Conservation (phyloP, 768 basidiomycete genomes). For the Naematelia aurantialba region DNA sequence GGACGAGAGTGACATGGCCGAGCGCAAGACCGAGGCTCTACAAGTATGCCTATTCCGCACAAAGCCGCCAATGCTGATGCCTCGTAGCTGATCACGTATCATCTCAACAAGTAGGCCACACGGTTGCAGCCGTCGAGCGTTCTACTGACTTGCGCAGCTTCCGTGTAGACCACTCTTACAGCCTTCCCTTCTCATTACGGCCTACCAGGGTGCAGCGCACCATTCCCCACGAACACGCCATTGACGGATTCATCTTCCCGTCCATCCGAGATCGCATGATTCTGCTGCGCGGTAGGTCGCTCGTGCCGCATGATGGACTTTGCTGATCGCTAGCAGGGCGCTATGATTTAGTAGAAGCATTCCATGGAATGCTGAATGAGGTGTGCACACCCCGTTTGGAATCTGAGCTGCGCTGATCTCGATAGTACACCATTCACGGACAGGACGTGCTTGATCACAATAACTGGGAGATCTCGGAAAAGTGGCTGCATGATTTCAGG, state of each 20-base stretch:
- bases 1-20: conserved; percentile 2
- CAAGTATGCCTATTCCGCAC: conserved; percentile 1
- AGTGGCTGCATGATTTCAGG: conserved; percentile 80
- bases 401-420: background rate
- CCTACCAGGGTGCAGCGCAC: conserved; percentile 85
- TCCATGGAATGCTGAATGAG: conserved; percentile 66
- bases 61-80: no score
- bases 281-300: conserved; percentile 65
- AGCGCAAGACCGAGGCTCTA: conserved; percentile 13
- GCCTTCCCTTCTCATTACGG: conserved; percentile 78
- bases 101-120: conserved; percentile 66
- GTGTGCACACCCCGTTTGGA: conserved; percentile 50
- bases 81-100: conserved; percentile 66
- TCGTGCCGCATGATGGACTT: background rate
- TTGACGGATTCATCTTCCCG: conserved; percentile 84
- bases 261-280: conserved; percentile 89
- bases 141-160: conserved; percentile 47
- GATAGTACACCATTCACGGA: conserved; percentile 62
- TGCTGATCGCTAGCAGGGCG: conserved; percentile 19
- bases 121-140: background rate
- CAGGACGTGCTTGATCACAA: conserved; percentile 84
- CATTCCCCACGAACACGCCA: conserved; percentile 84
- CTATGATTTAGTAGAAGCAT: conserved; percentile 64
- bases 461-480: conserved; percentile 85
- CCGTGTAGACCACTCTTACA: conserved; percentile 68